A percentile compares a stretch with the other conserved stretches of the same genome.
These are phyloP conservation scores for Globisporangium yorkense DNA, from an alignment of 352 stramenopile genomes.

Conservation along the genomic window DNA sequence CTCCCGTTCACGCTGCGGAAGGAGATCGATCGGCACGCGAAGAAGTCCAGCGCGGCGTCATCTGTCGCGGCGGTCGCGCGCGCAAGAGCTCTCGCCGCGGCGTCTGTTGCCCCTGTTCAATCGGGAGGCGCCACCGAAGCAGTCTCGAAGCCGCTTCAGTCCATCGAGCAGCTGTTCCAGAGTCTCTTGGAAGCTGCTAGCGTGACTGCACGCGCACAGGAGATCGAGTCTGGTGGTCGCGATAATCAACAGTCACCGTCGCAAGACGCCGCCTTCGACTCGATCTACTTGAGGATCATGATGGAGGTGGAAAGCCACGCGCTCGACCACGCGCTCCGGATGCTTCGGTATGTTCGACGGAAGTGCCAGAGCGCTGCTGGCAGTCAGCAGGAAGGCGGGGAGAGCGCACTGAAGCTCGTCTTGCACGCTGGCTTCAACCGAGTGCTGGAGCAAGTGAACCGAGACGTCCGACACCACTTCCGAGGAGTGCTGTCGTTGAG, in stretches of 20 bases:
- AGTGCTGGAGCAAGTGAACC: slow-evolving; percentile 54
- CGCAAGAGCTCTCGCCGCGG: not conserved
- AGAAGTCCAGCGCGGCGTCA: slow-evolving; percentile 21
- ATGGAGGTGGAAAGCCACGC: slow-evolving; percentile 55
- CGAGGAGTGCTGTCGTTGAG: slow-evolving; percentile 29
- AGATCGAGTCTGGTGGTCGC: not conserved
- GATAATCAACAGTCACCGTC: not conserved
- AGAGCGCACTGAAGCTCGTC: not conserved
- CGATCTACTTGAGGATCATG: slow-evolving; percentile 69
- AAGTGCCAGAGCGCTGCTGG: slow-evolving; percentile 31
- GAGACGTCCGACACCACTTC: slow-evolving; percentile 44
- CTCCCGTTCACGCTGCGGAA: slow-evolving; percentile 58
- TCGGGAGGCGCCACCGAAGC: not conserved
- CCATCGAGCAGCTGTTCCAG: slow-evolving; percentile 49
- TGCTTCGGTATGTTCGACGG: slow-evolving; percentile 66
- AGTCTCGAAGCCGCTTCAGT: slow-evolving; percentile 17
- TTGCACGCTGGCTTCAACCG: slow-evolving; percentile 43
- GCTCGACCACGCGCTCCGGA: slow-evolving; percentile 51
- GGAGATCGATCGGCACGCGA: slow-evolving; percentile 65
- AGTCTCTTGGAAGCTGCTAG: slow-evolving; percentile 17
- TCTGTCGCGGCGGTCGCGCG: slow-evolving; percentile 7
- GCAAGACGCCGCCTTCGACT: slow-evolving; percentile 40
- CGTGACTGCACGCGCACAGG: not conserved
- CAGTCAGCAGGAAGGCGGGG: not conserved
- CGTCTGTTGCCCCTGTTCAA: not conserved